A percentile compares a stretch with the other conserved stretches of the same genome.
Evolutionary conservation across 192 early-diverging fungal genomes (phyloP).

Genomic region (Lunasporangiospora selenospora): DNA sequence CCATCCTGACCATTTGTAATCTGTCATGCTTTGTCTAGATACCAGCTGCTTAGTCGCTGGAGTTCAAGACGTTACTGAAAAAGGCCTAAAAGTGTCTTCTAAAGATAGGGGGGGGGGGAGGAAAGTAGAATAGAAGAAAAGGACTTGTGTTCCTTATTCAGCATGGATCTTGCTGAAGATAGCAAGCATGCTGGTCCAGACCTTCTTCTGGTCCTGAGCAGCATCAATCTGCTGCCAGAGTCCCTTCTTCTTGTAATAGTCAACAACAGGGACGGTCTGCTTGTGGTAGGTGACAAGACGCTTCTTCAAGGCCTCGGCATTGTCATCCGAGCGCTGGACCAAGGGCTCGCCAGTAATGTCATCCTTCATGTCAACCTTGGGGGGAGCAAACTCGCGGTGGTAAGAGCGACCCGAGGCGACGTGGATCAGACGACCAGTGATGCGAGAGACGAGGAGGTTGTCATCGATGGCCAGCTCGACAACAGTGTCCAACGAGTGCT

Average conservation of each 20-base stretch:
- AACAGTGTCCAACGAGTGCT: constrained; percentile 84
- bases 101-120: no score
- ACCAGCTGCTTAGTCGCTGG: no score
- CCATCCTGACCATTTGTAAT: no score
- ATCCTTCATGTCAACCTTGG: constrained; percentile 89
- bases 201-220: constrained; percentile 82
- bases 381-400: constrained; percentile 96
- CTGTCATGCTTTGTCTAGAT: no score
- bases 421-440: constrained; percentile 97
- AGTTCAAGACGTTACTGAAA: no score
- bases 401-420: constrained; percentile 93
- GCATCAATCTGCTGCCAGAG: constrained; percentile 95
- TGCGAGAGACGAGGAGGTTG: constrained; percentile 89
- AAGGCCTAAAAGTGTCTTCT: no score
- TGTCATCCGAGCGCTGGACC: constrained; percentile 98
- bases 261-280: constrained; percentile 82
- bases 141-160: no score
- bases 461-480: constrained; percentile 97
- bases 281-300: constrained; percentile 87
- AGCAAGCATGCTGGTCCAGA: constrained; percentile 89
- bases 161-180: constrained; percentile 75
- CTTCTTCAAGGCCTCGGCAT: constrained; percentile 91
- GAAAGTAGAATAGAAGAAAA: no score
- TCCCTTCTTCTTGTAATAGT: constrained; percentile 94
- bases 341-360: constrained; percentile 98